Conservation (phyloP, 2,329 filamentous ascomycete species). For the Fusarium hostae region DNA sequence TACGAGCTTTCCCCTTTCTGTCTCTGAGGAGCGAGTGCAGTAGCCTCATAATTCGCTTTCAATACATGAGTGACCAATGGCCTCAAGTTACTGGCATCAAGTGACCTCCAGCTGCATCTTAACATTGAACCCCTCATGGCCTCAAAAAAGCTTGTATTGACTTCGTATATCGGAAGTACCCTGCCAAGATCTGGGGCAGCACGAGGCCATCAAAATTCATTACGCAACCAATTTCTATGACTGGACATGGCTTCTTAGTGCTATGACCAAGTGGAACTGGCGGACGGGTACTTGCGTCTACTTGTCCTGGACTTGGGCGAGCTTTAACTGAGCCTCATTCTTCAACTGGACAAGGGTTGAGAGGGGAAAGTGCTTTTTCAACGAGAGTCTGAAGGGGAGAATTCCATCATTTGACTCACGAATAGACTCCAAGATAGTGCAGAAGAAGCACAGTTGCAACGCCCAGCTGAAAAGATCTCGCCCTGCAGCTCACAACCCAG, state of each 20-base stretch:
- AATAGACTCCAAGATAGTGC: background rate
- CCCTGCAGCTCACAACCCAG: background rate
- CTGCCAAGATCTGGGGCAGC: slow-evolving; percentile 39
- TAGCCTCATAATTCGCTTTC: background rate
- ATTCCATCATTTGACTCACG: too few species aligned
- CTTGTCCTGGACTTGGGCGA: slow-evolving; percentile 22
- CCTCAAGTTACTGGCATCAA: background rate
- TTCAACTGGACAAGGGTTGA: background rate
- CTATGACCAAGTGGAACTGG: slow-evolving; percentile 26
- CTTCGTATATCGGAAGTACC: slow-evolving; percentile 30
- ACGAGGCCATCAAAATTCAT: slow-evolving; percentile 34
- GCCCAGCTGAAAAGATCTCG: background rate
- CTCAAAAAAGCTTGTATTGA: slow-evolving; percentile 34
- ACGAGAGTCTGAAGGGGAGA: background rate
- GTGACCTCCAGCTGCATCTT: background rate
- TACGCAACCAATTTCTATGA: slow-evolving; percentile 32
- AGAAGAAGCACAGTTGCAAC: background rate
- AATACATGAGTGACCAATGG: slow-evolving; percentile 14
- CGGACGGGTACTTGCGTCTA: slow-evolving; percentile 31
- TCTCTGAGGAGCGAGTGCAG: background rate
- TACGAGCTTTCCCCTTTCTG: background rate
- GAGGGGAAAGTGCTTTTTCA: background rate
- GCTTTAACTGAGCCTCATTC: slow-evolving; percentile 29
- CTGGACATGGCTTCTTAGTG: slow-evolving; percentile 22
- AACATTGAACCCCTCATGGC: slow-evolving; percentile 1